These are phyloP conservation scores for Arthrobotrys pseudoclavata DNA, from an alignment of 2,329 filamentous ascomycete genomes.

Conservation along the genomic window DNA sequence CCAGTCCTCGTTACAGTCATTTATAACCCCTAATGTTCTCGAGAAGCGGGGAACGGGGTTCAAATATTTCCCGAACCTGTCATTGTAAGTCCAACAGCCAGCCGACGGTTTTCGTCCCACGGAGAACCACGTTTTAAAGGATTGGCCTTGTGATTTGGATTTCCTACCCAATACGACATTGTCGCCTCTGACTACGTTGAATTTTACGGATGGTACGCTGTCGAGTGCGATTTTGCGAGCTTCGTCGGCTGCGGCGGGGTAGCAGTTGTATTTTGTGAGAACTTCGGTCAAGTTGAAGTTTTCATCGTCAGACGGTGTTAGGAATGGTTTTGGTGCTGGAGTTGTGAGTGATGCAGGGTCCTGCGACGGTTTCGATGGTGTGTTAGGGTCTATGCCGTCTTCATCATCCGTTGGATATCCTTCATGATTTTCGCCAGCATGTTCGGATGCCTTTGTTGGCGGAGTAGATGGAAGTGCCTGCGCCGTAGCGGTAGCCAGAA, in stretches of 20 bases:
- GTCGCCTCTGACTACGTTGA: slow-evolving; percentile 58
- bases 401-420: slow-evolving; percentile 17
- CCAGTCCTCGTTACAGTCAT: slow-evolving; percentile 44
- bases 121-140: slow-evolving; percentile 50
- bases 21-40: slow-evolving; percentile 31
- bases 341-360: slow-evolving; percentile 24
- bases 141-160: slow-evolving; percentile 23
- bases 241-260: slow-evolving; percentile 37
- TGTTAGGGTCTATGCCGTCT: background rate
- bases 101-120: slow-evolving; percentile 49
- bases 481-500: slow-evolving; percentile 15
- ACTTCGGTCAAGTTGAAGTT: slow-evolving; percentile 52
- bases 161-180: slow-evolving; percentile 44
- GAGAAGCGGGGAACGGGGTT: slow-evolving; percentile 31
- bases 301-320: slow-evolving; percentile 43
- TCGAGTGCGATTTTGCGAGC: slow-evolving; percentile 43
- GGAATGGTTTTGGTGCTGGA: slow-evolving; percentile 18
- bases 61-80: slow-evolving; percentile 41
- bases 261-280: slow-evolving; percentile 54
- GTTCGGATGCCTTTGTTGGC: slow-evolving; percentile 8
- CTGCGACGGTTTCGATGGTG: slow-evolving; percentile 17
- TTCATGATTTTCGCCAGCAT: background rate
- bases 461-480: slow-evolving; percentile 8
- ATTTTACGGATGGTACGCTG: slow-evolving; percentile 37
- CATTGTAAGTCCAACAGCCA: slow-evolving; percentile 51